Evolutionary conservation across 768 basidiomycete genomes (phyloP).

Genomic region (Coprinopsis marcescibilis): DNA sequence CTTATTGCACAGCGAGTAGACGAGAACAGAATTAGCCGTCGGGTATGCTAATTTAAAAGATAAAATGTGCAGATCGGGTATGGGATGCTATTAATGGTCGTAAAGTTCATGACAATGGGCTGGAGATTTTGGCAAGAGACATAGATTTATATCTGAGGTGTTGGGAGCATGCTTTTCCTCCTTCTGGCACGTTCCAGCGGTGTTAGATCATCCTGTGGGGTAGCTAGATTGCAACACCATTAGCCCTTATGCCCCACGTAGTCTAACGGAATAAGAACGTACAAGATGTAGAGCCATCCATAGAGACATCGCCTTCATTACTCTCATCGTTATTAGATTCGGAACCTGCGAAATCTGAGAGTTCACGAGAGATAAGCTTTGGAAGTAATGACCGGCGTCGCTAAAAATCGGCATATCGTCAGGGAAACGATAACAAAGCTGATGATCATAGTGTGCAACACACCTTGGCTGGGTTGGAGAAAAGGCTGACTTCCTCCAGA

Average conservation of each 20-base stretch:
- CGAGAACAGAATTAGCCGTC: too few species aligned
- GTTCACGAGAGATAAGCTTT: slow-evolving; percentile 40
- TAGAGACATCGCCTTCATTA: slow-evolving; percentile 33
- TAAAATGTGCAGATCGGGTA: too few species aligned
- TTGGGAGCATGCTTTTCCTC: slow-evolving; percentile 32
- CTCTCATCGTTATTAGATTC: slow-evolving; percentile 22
- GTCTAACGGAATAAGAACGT: slow-evolving; percentile 15
- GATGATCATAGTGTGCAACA: too few species aligned
- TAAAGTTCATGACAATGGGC: too few species aligned
- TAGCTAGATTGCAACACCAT: slow-evolving; percentile 30
- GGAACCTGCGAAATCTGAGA: slow-evolving; percentile 15
- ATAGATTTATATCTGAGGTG: background rate
- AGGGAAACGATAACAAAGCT: background rate
- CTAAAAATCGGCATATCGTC: slow-evolving; percentile 26
- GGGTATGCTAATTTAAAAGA: too few species aligned
- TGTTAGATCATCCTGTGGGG: slow-evolving; percentile 41
- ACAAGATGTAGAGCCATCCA: slow-evolving; percentile 43
- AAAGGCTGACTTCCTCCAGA: slow-evolving; percentile 45
- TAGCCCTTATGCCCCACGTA: slow-evolving; percentile 11
- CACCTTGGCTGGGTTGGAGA: slow-evolving; percentile 63
- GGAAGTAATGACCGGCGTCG: slow-evolving; percentile 74
- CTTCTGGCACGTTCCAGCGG: slow-evolving; percentile 66
- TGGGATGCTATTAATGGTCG: too few species aligned
- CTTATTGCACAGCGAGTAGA: too few species aligned
- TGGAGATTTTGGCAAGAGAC: too few species aligned